phyloP scores from a whole-genome alignment of 257 asterid species.

The Solanum tarapatanum region DNA sequence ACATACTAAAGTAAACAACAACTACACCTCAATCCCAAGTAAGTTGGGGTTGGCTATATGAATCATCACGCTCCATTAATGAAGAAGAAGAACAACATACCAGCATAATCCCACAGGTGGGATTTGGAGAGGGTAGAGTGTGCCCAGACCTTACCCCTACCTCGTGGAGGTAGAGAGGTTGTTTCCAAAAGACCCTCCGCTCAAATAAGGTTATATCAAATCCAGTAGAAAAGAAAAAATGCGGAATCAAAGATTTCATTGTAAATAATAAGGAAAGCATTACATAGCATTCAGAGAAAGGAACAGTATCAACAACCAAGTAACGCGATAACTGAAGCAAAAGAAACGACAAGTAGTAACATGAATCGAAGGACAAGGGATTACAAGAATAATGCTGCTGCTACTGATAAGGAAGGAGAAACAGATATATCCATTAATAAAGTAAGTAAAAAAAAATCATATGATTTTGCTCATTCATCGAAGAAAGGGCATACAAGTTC shows the following conservation, averaged over 20 bases:
- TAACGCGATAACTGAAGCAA: background rate
- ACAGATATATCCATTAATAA: background rate
- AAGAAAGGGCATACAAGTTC: background rate
- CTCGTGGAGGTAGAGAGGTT: background rate
- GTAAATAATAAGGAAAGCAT: background rate
- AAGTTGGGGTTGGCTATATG: background rate
- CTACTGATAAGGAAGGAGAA: background rate
- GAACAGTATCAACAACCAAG: background rate
- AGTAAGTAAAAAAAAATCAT: background rate
- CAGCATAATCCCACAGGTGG: background rate
- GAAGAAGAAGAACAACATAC: background rate
- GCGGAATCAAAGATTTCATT: background rate
- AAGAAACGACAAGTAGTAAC: background rate
- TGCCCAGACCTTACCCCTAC: background rate
- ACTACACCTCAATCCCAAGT: background rate
- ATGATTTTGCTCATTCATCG: background rate
- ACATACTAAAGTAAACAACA: slow-evolving; percentile 1
- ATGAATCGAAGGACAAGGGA: background rate
- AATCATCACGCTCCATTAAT: background rate
- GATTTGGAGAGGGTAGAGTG: background rate
- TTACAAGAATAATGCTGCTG: background rate
- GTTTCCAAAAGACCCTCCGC: background rate
- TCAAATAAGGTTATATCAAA: background rate
- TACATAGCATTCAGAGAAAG: background rate
- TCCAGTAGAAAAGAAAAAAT: background rate